Percentiles rank a stretch among this genome's conserved stretches.
Evolutionary conservation across 2,329 filamentous ascomycete genomes (phyloP).

Genomic region (Trichoderma semiorbis): DNA sequence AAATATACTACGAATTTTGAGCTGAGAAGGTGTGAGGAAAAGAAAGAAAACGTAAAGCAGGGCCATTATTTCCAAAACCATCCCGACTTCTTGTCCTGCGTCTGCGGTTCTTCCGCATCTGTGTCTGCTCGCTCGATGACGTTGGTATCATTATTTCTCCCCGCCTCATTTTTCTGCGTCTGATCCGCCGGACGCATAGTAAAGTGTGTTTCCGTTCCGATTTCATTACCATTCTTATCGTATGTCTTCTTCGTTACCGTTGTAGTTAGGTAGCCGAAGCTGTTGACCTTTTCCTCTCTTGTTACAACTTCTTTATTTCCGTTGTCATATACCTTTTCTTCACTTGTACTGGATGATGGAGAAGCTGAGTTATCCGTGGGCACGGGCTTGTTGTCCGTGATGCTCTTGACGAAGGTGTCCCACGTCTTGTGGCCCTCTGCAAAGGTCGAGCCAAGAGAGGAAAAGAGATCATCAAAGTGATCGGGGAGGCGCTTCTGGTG

Average conservation of each 20-base stretch:
- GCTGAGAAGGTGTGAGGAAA: neutral
- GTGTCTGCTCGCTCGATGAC: conserved; percentile 11
- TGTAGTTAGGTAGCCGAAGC: conserved; percentile 41
- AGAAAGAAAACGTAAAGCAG: neutral
- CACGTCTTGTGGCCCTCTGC: conserved; percentile 39
- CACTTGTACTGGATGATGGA: conserved; percentile 9
- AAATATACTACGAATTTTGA: neutral
- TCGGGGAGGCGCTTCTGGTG: conserved; percentile 25
- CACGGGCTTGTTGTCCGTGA: conserved; percentile 25
- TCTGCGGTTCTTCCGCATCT: conserved; percentile 1
- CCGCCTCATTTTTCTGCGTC: conserved; percentile 19
- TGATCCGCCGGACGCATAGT: conserved; percentile 31
- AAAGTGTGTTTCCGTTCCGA: conserved; percentile 38
- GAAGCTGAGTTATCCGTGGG: neutral
- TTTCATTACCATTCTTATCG: conserved; percentile 41
- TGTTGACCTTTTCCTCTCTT: conserved; percentile 42
- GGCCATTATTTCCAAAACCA: conserved; percentile 41
- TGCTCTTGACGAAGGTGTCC: conserved; percentile 38
- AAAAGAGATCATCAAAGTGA: conserved; percentile 43
- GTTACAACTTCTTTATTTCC: conserved; percentile 35
- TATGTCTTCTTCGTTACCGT: conserved; percentile 40
- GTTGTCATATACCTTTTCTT: conserved; percentile 19
- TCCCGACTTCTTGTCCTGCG: conserved; percentile 28
- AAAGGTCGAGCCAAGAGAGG: conserved; percentile 36
- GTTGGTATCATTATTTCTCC: conserved; percentile 8